A percentile compares a stretch with the other conserved stretches of the same genome.
These are phyloP conservation scores for Coemansia sp. DNA, from an alignment of 192 early-diverging fungal species.

Conservation along the genomic window DNA sequence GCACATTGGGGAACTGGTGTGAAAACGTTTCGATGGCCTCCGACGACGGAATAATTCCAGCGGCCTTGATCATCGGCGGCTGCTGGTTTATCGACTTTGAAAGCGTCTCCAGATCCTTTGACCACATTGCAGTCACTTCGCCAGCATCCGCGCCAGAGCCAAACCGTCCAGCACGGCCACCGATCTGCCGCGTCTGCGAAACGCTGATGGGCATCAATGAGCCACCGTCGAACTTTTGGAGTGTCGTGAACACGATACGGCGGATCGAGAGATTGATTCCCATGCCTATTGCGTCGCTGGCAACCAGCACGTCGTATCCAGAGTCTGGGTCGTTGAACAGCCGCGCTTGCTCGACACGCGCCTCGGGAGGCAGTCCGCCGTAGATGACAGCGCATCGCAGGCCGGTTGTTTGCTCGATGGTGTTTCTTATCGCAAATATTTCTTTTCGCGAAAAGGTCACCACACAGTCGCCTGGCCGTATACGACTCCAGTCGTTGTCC, in stretches of 20 bases:
- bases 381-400: conserved; percentile 89
- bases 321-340: conserved; percentile 85
- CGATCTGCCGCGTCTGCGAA: conserved; percentile 92
- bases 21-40: conserved; percentile 81
- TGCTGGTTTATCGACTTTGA: conserved; percentile 20
- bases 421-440: conserved; percentile 78
- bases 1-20: conserved; percentile 63
- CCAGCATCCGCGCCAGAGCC: conserved; percentile 68
- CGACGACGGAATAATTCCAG: conserved; percentile 72
- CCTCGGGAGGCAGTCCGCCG: conserved; percentile 92
- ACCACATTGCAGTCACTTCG: conserved; percentile 64
- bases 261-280: conserved; percentile 94
- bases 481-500: conserved; percentile 56
- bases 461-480: conserved; percentile 82
- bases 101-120: conserved; percentile 19
- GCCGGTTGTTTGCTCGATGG: conserved; percentile 73
- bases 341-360: conserved; percentile 81
- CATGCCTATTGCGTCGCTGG: conserved; percentile 98
- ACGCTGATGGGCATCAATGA: conserved; percentile 56
- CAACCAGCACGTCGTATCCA: conserved; percentile 83
- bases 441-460: conserved; percentile 83
- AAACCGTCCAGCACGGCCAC: conserved; percentile 87
- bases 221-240: conserved; percentile 82
- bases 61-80: conserved; percentile 50
- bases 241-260: conserved; percentile 79